Evolutionary conservation across 352 stramenopile species (phyloP), one percentile per base, ranked within the genome.

Genomic region (Globisporangium okanoganense): DNA sequence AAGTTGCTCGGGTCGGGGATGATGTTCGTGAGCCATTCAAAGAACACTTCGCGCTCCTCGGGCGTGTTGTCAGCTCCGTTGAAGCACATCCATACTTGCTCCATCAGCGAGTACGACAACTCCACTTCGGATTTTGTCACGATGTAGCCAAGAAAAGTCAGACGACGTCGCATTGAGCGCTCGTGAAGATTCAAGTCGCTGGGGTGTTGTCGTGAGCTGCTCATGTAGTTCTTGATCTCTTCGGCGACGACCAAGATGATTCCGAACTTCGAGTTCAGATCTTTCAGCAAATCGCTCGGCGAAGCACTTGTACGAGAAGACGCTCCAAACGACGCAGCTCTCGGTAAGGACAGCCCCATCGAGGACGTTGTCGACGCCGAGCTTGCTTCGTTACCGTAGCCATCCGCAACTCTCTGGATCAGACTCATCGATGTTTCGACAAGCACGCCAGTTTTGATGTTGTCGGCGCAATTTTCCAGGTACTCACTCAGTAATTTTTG

Each of bases 341-440:
- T 62, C 3, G 72, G 66, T 31, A 78, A 66, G 2, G 69, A 75
- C 24, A 89, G 58, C 2, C 61, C 61, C 14, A 61, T 50, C 18
- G 75, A 74, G 6, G 78, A 86, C 43, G 63, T 69, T 44, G 65
- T 54, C 61, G 73, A 76, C 27, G 64, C 69, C 14, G 67, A 71
- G 22, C 64, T 71, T 2, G 62, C 47, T n/a, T 66, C 74, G 14
- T 57, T 75, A 27, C 78, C 82, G 56, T 72, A 83, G 24, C 67
- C 66, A 12, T 89, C 76, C 8, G 78, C 78, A 24, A 95, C 73
- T 9, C 75, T 75, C 49, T 91, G 72, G 35, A 95, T 81, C 38
- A 95, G 73, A 56, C 70, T 81, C 78, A 92, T 88, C 0, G 84
- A 88, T n/a, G 78, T 87, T 56, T 91, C 77, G 27, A 90, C 78